Evolutionary conservation across 345 rosid species (phyloP).

Genomic region (Ricinus communis): DNA sequence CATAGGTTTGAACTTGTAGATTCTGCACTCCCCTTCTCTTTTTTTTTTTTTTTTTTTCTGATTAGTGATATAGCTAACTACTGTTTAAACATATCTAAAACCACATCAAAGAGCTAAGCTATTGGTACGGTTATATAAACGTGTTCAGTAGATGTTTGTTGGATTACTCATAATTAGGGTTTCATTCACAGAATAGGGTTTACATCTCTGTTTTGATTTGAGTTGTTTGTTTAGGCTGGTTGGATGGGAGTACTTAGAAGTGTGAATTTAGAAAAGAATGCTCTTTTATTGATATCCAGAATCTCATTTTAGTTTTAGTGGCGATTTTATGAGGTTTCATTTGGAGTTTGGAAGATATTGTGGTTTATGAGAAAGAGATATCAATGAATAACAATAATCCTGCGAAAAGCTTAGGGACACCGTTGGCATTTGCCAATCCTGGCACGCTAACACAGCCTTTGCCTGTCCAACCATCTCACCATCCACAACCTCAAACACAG

Average conservation of each 20-base stretch:
- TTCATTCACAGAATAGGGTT: slow-evolving; percentile 10
- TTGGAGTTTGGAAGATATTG: slow-evolving; percentile 9
- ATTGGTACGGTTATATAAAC: not conserved
- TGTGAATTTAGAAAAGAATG: not conserved
- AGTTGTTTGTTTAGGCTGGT: slow-evolving; percentile 3
- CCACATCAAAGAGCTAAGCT: not conserved
- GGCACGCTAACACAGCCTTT: slow-evolving; percentile 28
- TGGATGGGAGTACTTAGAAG: not conserved
- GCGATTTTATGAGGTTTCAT: slow-evolving; percentile 14
- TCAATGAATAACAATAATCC: slow-evolving; percentile 42
- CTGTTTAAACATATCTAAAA: not conserved
- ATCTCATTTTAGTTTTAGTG: slow-evolving; percentile 6
- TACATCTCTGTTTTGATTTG: slow-evolving; percentile 9
- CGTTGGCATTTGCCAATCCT: slow-evolving; percentile 37
- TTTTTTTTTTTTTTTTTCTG: not conserved
- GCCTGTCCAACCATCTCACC: slow-evolving; percentile 29
- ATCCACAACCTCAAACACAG: slow-evolving; percentile 39
- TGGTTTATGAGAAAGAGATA: slow-evolving; percentile 8
- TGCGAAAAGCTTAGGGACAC: slow-evolving; percentile 30
- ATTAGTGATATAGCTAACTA: not conserved
- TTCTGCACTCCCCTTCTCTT: not conserved
- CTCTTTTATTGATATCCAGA: not conserved
- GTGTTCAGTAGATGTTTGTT: not conserved
- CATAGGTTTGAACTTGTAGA: not conserved
- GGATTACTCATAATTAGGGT: not conserved